Percentiles rank a stretch among this genome's conserved stretches.
phyloP scores from a whole-genome alignment of 257 asterid species.

The Primulina huaijiensis region DNA sequence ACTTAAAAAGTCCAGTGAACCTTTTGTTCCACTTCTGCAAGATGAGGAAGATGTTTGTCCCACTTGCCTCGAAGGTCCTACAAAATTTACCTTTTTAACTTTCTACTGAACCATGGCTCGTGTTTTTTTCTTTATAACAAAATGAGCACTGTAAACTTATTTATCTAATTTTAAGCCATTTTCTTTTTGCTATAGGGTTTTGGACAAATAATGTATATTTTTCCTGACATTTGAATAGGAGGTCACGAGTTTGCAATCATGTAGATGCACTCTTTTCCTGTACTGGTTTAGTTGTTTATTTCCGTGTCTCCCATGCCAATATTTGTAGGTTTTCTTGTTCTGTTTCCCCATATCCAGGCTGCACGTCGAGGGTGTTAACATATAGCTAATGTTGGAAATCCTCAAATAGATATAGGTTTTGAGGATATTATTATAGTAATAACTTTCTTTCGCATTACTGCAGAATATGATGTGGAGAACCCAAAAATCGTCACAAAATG shows the following conservation, averaged over 20 bases:
- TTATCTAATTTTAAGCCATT: background rate
- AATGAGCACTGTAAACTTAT: background rate
- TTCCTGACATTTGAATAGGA: too few species aligned
- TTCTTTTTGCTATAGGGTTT: background rate
- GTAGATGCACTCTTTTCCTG: too few species aligned
- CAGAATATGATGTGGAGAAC: slow-evolving; percentile 85
- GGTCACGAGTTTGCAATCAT: too few species aligned
- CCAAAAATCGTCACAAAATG: slow-evolving; percentile 85
- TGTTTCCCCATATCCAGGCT: background rate
- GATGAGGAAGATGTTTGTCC: slow-evolving; percentile 89
- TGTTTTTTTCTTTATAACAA: background rate
- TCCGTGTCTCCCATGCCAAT: too few species aligned
- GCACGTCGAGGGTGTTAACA: background rate
- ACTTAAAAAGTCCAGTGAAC: slow-evolving; percentile 49
- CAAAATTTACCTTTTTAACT: slow-evolving; percentile 11
- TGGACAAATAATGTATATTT: background rate
- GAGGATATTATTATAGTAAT: slow-evolving; percentile 10
- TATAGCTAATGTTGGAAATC: background rate
- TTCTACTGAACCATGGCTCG: slow-evolving; percentile 1
- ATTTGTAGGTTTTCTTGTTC: too few species aligned
- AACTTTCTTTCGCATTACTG: slow-evolving; percentile 20
- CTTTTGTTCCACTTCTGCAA: slow-evolving; percentile 34
- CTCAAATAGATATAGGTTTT: slow-evolving; percentile 1
- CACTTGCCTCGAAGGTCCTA: slow-evolving; percentile 86
- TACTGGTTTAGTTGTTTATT: too few species aligned